Percentiles rank a stretch among this genome's conserved stretches.
These are phyloP conservation scores for Leccinum subgranulosum DNA, from an alignment of 768 basidiomycete genomes.

Conservation along the genomic window DNA sequence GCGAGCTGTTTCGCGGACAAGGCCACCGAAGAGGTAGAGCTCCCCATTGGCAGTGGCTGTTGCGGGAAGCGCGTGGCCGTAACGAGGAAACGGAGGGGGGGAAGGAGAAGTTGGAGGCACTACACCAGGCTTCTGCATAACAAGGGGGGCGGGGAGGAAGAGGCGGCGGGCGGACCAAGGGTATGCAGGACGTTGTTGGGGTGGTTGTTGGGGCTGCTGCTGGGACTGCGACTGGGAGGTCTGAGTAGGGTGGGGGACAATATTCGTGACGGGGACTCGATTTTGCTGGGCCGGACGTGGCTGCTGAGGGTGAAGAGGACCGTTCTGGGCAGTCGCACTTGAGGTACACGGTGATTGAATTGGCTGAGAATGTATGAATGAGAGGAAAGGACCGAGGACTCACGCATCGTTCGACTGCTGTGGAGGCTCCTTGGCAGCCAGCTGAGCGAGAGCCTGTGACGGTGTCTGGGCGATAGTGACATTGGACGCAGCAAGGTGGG, in stretches of 20 bases:
- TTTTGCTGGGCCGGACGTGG: slow-evolving; percentile 31
- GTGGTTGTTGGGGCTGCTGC: slow-evolving; percentile 28
- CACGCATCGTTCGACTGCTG: slow-evolving; percentile 35
- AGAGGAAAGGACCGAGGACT: slow-evolving; percentile 21
- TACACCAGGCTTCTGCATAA: slow-evolving; percentile 61
- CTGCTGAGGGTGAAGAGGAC: slow-evolving; percentile 30
- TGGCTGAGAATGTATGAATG: slow-evolving; percentile 1
- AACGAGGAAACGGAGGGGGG: slow-evolving; percentile 91
- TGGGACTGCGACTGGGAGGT: slow-evolving; percentile 33
- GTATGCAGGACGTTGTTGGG: slow-evolving; percentile 57
- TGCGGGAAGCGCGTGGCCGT: slow-evolving; percentile 89
- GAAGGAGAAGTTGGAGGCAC: slow-evolving; percentile 66
- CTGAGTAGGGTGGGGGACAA: slow-evolving; percentile 28
- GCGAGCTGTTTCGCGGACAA: slow-evolving; percentile 83
- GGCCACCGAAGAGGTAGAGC: slow-evolving; percentile 94
- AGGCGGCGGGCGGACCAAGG: slow-evolving; percentile 84
- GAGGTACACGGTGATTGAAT: not conserved
- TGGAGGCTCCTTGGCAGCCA: slow-evolving; percentile 34
- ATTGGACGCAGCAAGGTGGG: slow-evolving; percentile 40
- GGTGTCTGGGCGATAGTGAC: slow-evolving; percentile 63
- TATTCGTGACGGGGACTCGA: slow-evolving; percentile 33
- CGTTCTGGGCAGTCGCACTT: slow-evolving; percentile 22
- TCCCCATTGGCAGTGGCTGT: slow-evolving; percentile 78
- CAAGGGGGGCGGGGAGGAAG: slow-evolving; percentile 61
- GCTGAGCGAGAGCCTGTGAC: slow-evolving; percentile 65